These are phyloP conservation scores for Pseudocercospora cruenta DNA, from an alignment of 2,329 filamentous ascomycete species.

Conservation along the genomic window DNA sequence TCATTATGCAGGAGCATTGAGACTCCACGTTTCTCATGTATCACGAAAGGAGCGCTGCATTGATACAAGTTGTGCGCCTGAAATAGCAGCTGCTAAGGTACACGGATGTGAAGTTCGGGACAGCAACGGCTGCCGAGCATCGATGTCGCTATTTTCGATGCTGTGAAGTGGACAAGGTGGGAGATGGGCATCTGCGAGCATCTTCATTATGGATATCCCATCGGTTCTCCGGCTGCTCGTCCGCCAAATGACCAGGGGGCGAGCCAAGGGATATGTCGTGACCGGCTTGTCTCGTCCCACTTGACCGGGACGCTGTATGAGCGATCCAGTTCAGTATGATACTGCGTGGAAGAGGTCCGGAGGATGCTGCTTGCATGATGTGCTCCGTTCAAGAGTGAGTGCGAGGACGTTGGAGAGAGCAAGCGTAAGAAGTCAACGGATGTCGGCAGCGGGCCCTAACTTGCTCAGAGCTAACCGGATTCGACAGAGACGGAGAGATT, in stretches of 20 bases:
- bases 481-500: no score
- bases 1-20: not conserved
- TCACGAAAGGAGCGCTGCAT: not conserved
- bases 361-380: not conserved
- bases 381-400: no score
- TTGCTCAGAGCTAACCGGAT: no score
- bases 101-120: not conserved
- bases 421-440: no score
- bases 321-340: not conserved
- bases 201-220: not conserved
- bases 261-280: not conserved
- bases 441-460: no score
- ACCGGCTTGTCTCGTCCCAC: not conserved
- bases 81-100: not conserved
- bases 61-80: not conserved
- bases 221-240: constrained; percentile 3
- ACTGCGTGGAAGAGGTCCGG: not conserved
- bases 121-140: not conserved
- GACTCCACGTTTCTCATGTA: not conserved
- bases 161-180: not conserved
- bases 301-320: no score
- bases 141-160: not conserved
- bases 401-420: no score
- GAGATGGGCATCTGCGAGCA: not conserved
- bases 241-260: constrained; percentile 1